Evolutionary conservation across 2,329 filamentous ascomycete genomes (phyloP).

Genomic region (Paecilomyces sp.): DNA sequence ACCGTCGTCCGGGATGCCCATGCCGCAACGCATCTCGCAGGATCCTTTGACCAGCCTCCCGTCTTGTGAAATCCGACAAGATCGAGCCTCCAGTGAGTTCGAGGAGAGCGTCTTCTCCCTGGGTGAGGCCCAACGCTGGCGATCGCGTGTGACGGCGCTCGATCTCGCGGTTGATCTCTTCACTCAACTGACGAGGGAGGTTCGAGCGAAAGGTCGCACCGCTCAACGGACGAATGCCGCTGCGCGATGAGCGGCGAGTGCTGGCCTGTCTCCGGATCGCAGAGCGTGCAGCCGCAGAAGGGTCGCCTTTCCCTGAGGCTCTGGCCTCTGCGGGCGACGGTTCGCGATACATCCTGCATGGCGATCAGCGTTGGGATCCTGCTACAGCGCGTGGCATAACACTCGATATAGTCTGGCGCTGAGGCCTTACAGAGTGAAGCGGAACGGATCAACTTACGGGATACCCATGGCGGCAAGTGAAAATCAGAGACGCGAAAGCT

Average conservation of each 20-base stretch:
- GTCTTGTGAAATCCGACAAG: conserved; percentile 19
- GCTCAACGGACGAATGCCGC: conserved; percentile 18
- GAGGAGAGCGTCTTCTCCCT: conserved; percentile 18
- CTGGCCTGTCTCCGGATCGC: conserved; percentile 49
- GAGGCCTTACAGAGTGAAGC: conserved; percentile 4
- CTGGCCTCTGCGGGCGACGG: conserved; percentile 41
- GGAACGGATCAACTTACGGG: conserved; percentile 28
- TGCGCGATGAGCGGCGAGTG: conserved; percentile 24
- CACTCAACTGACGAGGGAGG: conserved; percentile 19
- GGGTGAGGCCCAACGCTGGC: conserved; percentile 15
- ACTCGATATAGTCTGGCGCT: conserved; percentile 2
- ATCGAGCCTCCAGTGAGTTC: conserved; percentile 2
- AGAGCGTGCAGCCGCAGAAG: conserved; percentile 47
- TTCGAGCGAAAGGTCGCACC: conserved; percentile 20
- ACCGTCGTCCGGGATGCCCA: conserved; percentile 22
- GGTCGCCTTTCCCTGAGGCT: conserved; percentile 44
- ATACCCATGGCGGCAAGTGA: conserved; percentile 29
- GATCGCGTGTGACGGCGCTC: conserved; percentile 21
- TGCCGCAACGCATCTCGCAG: conserved; percentile 28
- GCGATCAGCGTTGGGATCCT: conserved; percentile 13
- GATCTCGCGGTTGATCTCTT: conserved; percentile 17
- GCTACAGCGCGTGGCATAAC: conserved; percentile 1
- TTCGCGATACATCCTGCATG: conserved; percentile 47
- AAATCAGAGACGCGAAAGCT: background rate
- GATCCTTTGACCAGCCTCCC: conserved; percentile 27